These are phyloP conservation scores for Darksidea phi DNA, from an alignment of 495 filamentous ascomycete genomes.

Conservation along the genomic window DNA sequence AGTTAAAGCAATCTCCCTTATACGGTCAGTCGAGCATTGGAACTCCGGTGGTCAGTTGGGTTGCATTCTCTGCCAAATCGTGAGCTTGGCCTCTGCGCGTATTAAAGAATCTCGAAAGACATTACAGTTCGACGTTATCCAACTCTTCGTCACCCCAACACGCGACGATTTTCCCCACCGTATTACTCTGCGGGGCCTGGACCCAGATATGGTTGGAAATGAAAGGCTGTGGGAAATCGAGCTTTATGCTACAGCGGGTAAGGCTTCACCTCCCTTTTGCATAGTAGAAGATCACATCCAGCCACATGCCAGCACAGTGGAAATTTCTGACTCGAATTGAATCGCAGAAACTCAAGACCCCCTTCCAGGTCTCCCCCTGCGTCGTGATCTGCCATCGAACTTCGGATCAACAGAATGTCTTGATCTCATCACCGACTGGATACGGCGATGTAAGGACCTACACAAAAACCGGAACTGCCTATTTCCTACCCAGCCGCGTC, in stretches of 20 bases:
- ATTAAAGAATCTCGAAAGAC: neutral
- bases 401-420: neutral
- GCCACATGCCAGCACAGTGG: neutral
- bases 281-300: neutral
- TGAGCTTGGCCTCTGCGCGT: neutral
- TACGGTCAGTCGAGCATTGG: neutral
- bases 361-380: neutral
- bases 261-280: neutral
- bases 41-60: neutral
- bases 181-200: neutral
- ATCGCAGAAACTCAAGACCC: neutral
- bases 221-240: neutral
- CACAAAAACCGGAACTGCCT: neutral
- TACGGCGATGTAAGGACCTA: neutral
- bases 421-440: neutral
- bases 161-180: neutral
- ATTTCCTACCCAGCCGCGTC: neutral
- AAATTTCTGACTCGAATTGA: neutral
- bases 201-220: neutral
- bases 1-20: neutral
- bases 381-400: neutral
- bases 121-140: neutral
- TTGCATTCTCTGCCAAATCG: neutral
- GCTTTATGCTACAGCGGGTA: neutral
- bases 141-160: neutral